These are phyloP conservation scores for Amanita rubescens DNA, from an alignment of 768 basidiomycete species.

Conservation along the genomic window DNA sequence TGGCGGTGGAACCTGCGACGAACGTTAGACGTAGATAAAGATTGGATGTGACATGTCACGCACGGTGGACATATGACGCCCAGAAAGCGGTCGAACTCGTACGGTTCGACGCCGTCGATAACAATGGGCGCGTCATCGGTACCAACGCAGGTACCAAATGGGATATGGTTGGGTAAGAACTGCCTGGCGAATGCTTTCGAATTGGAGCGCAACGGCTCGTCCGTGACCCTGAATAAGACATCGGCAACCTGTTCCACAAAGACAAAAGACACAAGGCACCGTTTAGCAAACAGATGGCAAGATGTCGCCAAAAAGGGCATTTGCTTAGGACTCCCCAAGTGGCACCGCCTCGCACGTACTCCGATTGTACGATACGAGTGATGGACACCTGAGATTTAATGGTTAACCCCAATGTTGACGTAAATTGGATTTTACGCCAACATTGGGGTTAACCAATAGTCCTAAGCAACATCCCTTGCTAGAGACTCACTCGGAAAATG, in stretches of 20 bases:
- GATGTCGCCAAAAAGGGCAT: constrained; percentile 5
- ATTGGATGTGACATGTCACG: background rate
- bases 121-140: constrained; percentile 5
- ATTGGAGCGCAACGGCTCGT: background rate
- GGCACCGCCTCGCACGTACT: background rate
- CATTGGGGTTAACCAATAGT: background rate
- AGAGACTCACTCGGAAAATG: constrained; percentile 5
- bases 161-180: background rate
- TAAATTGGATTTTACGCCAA: background rate
- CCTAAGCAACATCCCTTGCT: background rate
- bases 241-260: constrained; percentile 1
- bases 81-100: constrained; percentile 9
- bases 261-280: constrained; percentile 1
- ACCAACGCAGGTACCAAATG: background rate
- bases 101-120: constrained; percentile 5
- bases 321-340: constrained; percentile 4
- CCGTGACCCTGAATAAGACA: constrained; percentile 1
- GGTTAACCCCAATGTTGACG: background rate
- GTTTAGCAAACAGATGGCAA: background rate
- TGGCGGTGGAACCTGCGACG: constrained; percentile 24
- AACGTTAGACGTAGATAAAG: background rate
- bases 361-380: background rate
- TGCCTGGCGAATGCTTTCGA: background rate
- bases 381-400: background rate
- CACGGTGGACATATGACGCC: constrained; percentile 9